These are phyloP conservation scores for Citrus inodora DNA, from an alignment of 345 rosid species.

Conservation along the genomic window DNA sequence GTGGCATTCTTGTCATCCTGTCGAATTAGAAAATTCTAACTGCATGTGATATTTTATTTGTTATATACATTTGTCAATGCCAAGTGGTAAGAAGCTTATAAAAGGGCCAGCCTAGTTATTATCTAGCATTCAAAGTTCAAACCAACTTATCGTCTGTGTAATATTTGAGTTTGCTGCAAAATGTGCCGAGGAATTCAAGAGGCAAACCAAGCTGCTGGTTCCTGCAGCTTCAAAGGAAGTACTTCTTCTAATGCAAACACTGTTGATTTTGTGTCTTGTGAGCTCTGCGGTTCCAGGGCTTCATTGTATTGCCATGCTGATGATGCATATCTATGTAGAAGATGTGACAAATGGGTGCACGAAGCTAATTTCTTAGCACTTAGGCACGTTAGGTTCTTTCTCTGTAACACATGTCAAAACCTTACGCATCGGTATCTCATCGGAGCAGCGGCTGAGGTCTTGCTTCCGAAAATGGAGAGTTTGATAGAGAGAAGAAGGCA, in stretches of 20 bases:
- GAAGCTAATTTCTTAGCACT: slow-evolving; percentile 76
- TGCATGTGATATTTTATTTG: neutral
- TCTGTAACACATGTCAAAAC: slow-evolving; percentile 60
- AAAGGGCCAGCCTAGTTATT: neutral
- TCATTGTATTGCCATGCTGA: slow-evolving; percentile 77
- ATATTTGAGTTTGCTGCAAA: slow-evolving; percentile 3
- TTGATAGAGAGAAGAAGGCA: slow-evolving; percentile 25
- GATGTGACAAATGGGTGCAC: slow-evolving; percentile 75
- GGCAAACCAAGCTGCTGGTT: slow-evolving; percentile 14
- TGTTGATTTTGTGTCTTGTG: slow-evolving; percentile 39
- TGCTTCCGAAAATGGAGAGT: slow-evolving; percentile 31
- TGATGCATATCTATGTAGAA: slow-evolving; percentile 60
- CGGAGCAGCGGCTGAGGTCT: slow-evolving; percentile 44
- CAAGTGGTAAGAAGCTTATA: neutral
- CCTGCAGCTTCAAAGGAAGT: slow-evolving; percentile 8
- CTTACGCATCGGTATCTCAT: slow-evolving; percentile 54
- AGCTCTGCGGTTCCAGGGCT: slow-evolving; percentile 59
- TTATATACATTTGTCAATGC: neutral
- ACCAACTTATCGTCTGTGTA: neutral
- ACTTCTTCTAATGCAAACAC: slow-evolving; percentile 1
- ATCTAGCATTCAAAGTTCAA: neutral
- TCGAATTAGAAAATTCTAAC: slow-evolving; percentile 4
- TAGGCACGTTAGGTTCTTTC: slow-evolving; percentile 70
- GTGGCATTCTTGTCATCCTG: slow-evolving; percentile 22
- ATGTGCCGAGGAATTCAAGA: slow-evolving; percentile 53